Percentiles rank a stretch among this genome's conserved stretches.
phyloP scores from a whole-genome alignment of 768 basidiomycete species.

The Porphyrellus cyaneotinctus region DNA sequence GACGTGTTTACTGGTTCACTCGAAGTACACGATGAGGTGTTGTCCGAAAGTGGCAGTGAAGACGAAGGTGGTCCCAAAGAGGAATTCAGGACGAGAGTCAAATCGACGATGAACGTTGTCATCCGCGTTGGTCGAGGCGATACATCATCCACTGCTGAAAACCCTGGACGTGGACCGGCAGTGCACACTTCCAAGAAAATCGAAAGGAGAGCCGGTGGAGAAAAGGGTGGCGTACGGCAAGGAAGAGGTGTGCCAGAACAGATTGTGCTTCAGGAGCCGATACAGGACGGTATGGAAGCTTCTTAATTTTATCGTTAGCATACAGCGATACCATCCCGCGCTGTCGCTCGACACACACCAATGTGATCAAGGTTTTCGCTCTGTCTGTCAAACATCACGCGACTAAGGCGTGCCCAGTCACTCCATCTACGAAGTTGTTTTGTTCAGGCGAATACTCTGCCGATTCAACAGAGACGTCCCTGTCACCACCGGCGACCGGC shows the following conservation, averaged over 20 bases:
- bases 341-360: neutral
- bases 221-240: slow-evolving; percentile 2
- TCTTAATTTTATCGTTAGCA: slow-evolving; percentile 6
- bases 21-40: slow-evolving; percentile 73
- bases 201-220: slow-evolving; percentile 8
- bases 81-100: slow-evolving; percentile 55
- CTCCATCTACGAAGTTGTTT: neutral
- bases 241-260: slow-evolving; percentile 15
- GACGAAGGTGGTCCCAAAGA: slow-evolving; percentile 58
- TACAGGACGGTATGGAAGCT: slow-evolving; percentile 41
- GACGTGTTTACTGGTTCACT: slow-evolving; percentile 67
- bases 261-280: slow-evolving; percentile 40
- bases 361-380: neutral
- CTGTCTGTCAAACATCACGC: neutral
- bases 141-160: slow-evolving; percentile 24
- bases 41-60: slow-evolving; percentile 43
- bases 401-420: neutral
- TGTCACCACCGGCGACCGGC: neutral
- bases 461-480: neutral
- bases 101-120: slow-evolving; percentile 61
- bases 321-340: neutral
- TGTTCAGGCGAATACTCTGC: neutral
- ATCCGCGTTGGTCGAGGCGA: slow-evolving; percentile 64
- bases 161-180: slow-evolving; percentile 1
- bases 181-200: slow-evolving; percentile 2